Percentiles rank a stretch among this genome's conserved stretches.
phyloP scores from a whole-genome alignment of 2,329 filamentous ascomycete species.

The Nemania serpens region DNA sequence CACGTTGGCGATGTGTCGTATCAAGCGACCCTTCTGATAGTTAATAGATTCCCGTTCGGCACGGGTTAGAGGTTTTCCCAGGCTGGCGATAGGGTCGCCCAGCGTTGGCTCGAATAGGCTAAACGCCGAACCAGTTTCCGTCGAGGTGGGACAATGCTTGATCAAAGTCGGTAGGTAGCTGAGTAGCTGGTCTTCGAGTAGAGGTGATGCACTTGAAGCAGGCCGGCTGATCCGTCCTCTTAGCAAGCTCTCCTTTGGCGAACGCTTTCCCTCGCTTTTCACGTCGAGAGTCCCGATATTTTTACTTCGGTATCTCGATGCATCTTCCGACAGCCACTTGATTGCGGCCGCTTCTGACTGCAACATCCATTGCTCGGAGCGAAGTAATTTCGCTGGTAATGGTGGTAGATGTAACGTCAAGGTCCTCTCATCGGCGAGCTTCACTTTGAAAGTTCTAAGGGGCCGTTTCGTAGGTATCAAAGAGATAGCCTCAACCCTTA shows the following conservation, averaged over 20 bases:
- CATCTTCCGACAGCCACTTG: conserved; percentile 48
- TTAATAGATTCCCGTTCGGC: conserved; percentile 47
- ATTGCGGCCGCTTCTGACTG: conserved; percentile 52
- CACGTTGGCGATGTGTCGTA: conserved; percentile 50
- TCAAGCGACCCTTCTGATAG: conserved; percentile 53
- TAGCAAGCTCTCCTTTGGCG: background rate
- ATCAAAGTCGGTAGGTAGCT: conserved; percentile 48
- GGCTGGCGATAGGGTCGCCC: conserved; percentile 46
- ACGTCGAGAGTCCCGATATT: background rate
- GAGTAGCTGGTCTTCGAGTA: conserved; percentile 32
- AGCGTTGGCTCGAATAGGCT: conserved; percentile 48
- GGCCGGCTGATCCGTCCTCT: background rate
- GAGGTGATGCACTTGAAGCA: conserved; percentile 16
- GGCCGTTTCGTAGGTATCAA: conserved; percentile 45
- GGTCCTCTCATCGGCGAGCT: conserved; percentile 47
- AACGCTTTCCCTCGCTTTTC: background rate
- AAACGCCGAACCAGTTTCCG: conserved; percentile 45
- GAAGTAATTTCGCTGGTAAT: conserved; percentile 50
- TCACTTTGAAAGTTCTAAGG: conserved; percentile 50
- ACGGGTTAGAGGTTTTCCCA: conserved; percentile 42
- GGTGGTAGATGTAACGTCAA: conserved; percentile 52
- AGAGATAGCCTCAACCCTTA: conserved; percentile 42
- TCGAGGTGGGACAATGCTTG: conserved; percentile 42
- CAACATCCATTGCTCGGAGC: conserved; percentile 52
- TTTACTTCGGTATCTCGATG: conserved; percentile 11